phyloP scores from a whole-genome alignment of 139 green algal genomes.

The Chlorella sp. region DNA sequence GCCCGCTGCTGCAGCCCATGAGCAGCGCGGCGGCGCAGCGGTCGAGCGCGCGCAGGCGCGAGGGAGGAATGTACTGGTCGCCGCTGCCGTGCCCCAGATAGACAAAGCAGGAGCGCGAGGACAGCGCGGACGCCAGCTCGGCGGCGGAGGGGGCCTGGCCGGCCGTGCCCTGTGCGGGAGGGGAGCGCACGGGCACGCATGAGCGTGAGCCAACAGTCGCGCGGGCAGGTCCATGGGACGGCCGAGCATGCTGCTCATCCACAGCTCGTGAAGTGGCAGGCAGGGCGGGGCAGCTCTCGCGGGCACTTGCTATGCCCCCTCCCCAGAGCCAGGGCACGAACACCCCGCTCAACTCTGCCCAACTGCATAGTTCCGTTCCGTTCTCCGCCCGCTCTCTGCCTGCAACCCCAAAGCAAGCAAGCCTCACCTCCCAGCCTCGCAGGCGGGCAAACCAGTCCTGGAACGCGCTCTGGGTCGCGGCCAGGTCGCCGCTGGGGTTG shows the following conservation, averaged over 20 bases:
- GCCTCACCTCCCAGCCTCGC: conserved; percentile 68
- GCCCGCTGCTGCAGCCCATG: conserved; percentile 93
- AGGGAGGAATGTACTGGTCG: conserved; percentile 87
- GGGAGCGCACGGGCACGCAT: neutral
- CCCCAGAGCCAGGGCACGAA: neutral
- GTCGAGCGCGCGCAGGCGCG: conserved; percentile 67
- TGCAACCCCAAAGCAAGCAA: neutral
- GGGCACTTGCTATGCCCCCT: neutral
- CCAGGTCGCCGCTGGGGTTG: conserved; percentile 87
- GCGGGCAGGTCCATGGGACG: too few relatives aligned
- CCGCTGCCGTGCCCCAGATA: conserved; percentile 93
- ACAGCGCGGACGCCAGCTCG: conserved; percentile 58
- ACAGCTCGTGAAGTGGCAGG: too few relatives aligned
- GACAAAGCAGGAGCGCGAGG: conserved; percentile 74
- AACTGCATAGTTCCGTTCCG: too few relatives aligned
- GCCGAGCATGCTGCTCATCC: too few relatives aligned
- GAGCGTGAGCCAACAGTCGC: neutral
- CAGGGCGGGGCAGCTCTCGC: neutral
- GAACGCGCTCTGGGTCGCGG: conserved; percentile 77
- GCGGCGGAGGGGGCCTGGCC: conserved; percentile 39
- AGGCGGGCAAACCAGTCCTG: conserved; percentile 66
- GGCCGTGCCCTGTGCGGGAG: conserved; percentile 54
- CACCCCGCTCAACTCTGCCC: neutral
- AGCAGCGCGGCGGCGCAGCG: conserved; percentile 72
- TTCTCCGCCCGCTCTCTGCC: too few relatives aligned